Percentiles rank a stretch among this genome's conserved stretches.
Evolutionary conservation across 495 filamentous ascomycete species (phyloP).

Genomic region (Rhypophila decipiens): DNA sequence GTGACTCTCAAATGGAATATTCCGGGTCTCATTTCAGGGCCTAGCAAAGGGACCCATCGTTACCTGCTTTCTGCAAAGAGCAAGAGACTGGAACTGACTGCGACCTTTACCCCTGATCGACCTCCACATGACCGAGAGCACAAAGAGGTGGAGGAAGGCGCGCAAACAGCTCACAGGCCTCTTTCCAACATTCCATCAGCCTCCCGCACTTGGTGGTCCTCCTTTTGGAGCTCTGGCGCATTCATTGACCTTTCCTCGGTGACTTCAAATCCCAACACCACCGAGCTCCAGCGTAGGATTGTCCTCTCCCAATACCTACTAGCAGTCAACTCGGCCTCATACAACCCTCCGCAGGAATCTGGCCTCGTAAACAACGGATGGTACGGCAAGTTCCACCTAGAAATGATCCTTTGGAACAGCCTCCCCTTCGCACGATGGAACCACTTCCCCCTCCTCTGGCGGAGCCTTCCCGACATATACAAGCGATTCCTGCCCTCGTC

Average conservation of each 20-base stretch:
- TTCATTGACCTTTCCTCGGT: conserved; percentile 41
- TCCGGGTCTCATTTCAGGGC: conserved; percentile 27
- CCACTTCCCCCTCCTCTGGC: conserved; percentile 38
- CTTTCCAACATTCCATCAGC: not conserved
- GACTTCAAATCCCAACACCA: conserved; percentile 29
- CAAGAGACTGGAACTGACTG: conserved; percentile 21
- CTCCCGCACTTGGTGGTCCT: conserved; percentile 30
- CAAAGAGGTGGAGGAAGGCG: no score
- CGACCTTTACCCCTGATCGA: conserved; percentile 31
- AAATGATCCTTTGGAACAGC: conserved; percentile 52
- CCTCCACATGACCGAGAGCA: no score
- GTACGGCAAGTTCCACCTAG: conserved; percentile 49
- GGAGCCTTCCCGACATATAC: conserved; percentile 42
- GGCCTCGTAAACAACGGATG: conserved; percentile 51
- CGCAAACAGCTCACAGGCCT: not conserved
- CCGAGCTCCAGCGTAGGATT: conserved; percentile 44
- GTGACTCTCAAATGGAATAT: conserved; percentile 33
- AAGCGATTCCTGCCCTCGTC: conserved; percentile 40
- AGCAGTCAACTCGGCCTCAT: conserved; percentile 40
- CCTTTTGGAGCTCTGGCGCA: conserved; percentile 40
- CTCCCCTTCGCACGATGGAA: conserved; percentile 49
- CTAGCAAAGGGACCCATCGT: conserved; percentile 32
- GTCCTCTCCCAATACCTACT: conserved; percentile 45
- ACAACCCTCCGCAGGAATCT: conserved; percentile 33
- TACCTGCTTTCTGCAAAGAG: conserved; percentile 30